phyloP scores from a whole-genome alignment of 1,139 yeast species.

The Yamadazyma blattariae region DNA sequence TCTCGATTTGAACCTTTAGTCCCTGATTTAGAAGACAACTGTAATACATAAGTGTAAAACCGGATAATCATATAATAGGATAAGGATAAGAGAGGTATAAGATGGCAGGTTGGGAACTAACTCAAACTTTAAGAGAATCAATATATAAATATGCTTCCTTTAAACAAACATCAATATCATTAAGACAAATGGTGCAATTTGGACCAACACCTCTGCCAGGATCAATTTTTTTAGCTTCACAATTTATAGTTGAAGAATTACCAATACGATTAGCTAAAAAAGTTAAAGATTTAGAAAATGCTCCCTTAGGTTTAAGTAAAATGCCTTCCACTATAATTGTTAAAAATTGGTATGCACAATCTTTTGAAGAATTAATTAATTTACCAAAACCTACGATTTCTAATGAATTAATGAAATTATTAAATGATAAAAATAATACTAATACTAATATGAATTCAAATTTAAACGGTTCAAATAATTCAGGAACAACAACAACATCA shows the following conservation, averaged over 20 bases:
- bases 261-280: slow-evolving; percentile 86
- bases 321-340: slow-evolving; percentile 78
- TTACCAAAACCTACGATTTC: slow-evolving; percentile 49
- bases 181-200: slow-evolving; percentile 91
- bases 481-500: slow-evolving; percentile 15
- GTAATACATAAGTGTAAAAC: too few species aligned
- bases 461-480: neutral
- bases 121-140: slow-evolving; percentile 35
- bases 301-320: slow-evolving; percentile 71
- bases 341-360: slow-evolving; percentile 87
- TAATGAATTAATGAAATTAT: slow-evolving; percentile 34
- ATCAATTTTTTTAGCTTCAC: slow-evolving; percentile 76
- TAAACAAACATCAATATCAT: slow-evolving; percentile 81
- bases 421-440: slow-evolving; percentile 13
- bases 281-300: slow-evolving; percentile 76
- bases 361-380: slow-evolving; percentile 75
- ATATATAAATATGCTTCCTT: slow-evolving; percentile 61
- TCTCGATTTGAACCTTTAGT: too few species aligned
- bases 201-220: slow-evolving; percentile 80
- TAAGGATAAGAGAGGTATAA: too few species aligned
- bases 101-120: slow-evolving; percentile 50
- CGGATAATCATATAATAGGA: too few species aligned
- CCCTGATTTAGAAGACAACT: too few species aligned
- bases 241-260: slow-evolving; percentile 81
- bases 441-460: neutral